Evolutionary conservation across 371 early-diverging fungal species (phyloP).

Genomic region (Mucor velutinosus): DNA sequence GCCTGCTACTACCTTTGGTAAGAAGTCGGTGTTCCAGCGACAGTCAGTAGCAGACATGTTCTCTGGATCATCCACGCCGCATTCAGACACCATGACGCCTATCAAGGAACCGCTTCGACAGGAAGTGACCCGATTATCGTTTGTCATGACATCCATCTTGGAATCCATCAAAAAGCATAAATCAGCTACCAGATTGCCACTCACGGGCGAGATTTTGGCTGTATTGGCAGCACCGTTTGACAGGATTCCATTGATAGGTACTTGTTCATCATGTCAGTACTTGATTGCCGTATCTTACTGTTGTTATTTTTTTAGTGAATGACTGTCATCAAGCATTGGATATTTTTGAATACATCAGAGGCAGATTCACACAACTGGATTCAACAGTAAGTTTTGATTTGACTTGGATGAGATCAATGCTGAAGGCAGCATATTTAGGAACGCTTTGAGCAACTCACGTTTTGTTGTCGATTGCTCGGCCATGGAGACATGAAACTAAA

Average conservation of each 20-base stretch:
- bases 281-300: background rate
- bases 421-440: constrained; percentile 25
- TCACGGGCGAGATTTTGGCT: constrained; percentile 36
- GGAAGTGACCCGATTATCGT: constrained; percentile 18
- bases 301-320: constrained; percentile 17
- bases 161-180: constrained; percentile 39
- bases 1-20: background rate
- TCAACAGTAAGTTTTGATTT: constrained; percentile 31
- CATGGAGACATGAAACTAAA: constrained; percentile 33
- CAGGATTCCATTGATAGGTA: constrained; percentile 31
- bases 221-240: constrained; percentile 40
- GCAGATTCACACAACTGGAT: constrained; percentile 36
- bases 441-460: constrained; percentile 46
- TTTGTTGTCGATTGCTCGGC: constrained; percentile 41
- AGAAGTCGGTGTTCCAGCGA: constrained; percentile 8
- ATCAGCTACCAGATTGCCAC: constrained; percentile 40
- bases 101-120: background rate
- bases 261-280: background rate
- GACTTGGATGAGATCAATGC: background rate
- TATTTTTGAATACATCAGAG: constrained; percentile 48
- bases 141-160: constrained; percentile 25
- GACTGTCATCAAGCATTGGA: constrained; percentile 52
- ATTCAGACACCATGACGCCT: background rate
- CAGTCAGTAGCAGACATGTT: constrained; percentile 10
- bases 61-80: background rate